These are phyloP conservation scores for Albizia julibrissin DNA, from an alignment of 306 rosid species.

Conservation along the genomic window DNA sequence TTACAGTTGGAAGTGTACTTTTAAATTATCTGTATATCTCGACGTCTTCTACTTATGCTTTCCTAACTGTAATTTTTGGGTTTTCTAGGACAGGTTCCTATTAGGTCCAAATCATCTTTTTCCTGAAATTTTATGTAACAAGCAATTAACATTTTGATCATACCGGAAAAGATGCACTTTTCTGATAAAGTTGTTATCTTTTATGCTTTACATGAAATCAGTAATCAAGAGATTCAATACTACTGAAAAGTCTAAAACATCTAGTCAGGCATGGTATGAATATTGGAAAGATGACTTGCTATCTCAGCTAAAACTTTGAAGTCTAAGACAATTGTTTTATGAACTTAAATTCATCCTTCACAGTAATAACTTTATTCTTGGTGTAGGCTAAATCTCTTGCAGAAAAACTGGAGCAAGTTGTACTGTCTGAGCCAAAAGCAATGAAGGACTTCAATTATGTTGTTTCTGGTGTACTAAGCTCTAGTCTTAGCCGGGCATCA, in stretches of 20 bases:
- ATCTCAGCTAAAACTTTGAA: background rate
- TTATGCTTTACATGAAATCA: background rate
- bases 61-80: too few relatives aligned
- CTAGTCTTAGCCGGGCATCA: conserved; percentile 53
- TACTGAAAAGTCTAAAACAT: background rate
- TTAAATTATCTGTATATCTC: conserved; percentile 3
- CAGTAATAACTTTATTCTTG: conserved; percentile 19
- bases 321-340: background rate
- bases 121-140: background rate
- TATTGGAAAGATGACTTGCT: conserved; percentile 8
- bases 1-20: conserved; percentile 7
- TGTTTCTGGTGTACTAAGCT: conserved; percentile 79
- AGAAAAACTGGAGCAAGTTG: conserved; percentile 61
- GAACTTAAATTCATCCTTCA: conserved; percentile 12
- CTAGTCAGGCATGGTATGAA: conserved; percentile 7
- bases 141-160: background rate
- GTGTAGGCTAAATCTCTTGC: conserved; percentile 60
- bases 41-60: background rate
- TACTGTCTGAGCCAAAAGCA: conserved; percentile 61
- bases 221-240: conserved; percentile 7
- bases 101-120: background rate
- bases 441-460: conserved; percentile 52
- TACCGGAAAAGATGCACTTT: conserved; percentile 3
- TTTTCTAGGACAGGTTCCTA: too few relatives aligned
- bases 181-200: conserved; percentile 2